phyloP scores from a whole-genome alignment of 1,139 yeast species.

The Diutina scorzettiae region DNA sequence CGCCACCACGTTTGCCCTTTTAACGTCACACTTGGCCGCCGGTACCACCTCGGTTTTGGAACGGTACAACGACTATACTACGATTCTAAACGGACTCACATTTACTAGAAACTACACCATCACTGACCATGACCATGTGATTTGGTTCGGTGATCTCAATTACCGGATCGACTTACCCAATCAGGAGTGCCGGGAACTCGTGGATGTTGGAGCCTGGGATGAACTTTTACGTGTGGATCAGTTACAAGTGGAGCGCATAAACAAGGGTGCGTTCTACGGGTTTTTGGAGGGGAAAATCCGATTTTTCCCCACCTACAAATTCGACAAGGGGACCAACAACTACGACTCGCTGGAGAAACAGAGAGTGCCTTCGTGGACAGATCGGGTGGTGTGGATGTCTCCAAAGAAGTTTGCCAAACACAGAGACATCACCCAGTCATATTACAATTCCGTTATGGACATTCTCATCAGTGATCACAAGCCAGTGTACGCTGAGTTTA shows the following conservation, averaged over 20 bases:
- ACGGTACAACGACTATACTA: constrained; percentile 73
- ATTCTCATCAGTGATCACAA: constrained; percentile 77
- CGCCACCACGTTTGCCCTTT: constrained; percentile 64
- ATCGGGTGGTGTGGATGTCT: constrained; percentile 25
- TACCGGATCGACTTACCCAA: constrained; percentile 65
- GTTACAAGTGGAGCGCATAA: constrained; percentile 54
- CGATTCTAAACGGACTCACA: constrained; percentile 62
- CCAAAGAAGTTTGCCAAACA: not conserved
- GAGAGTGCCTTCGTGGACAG: constrained; percentile 96
- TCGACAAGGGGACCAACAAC: constrained; percentile 81
- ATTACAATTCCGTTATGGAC: constrained; percentile 42
- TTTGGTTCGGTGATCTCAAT: constrained; percentile 91
- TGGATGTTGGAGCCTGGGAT: constrained; percentile 37
- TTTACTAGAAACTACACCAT: constrained; percentile 63
- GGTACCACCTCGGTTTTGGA: constrained; percentile 71
- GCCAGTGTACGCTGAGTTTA: constrained; percentile 75
- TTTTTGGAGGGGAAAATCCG: constrained; percentile 67
- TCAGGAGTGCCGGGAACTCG: constrained; percentile 50
- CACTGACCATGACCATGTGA: constrained; percentile 73
- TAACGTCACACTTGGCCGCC: constrained; percentile 93
- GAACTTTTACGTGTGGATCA: constrained; percentile 66
- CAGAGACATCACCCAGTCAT: not conserved
- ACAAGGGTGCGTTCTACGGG: constrained; percentile 47
- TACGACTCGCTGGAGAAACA: constrained; percentile 75
- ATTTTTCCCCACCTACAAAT: constrained; percentile 87